Evolutionary conservation across 139 green algal genomes (phyloP), one percentile per base, ranked within the genome.

Genomic region (Axilococcus clingmanii): DNA sequence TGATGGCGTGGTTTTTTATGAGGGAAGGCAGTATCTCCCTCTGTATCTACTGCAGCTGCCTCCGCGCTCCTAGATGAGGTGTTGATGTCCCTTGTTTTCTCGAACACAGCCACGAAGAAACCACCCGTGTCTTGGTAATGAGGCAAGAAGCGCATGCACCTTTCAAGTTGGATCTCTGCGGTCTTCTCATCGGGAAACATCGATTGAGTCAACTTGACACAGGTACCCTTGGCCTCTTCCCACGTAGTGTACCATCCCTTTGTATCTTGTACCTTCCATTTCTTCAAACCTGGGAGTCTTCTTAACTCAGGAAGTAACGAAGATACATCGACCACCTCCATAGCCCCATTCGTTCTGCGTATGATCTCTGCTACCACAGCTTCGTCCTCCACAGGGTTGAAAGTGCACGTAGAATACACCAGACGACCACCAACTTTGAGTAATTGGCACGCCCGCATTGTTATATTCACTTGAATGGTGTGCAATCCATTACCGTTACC

Each of bases 361-460:
- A 86, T 44, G 40, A 95, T 52, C 71, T 93, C 85, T 4, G 91
- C 91, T 43, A 99, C 89, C 19, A 99, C 93, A 20, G 93, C 93
- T 77, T 99, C 93, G 56, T 99, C 76, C 74, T 99, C 93, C 5
- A 99, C 69, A 3, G 93, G 93, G 75, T 98, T 98, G 68, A 96
- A 86, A 2, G 89, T 91, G 77, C 91, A 98, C 19, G 91, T 98
- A 53, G 82, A 94, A 80, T 98, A 98, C 25, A 99, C 88, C 71
- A 99, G 74, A 40, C 80, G 75, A 0, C 93, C 93, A 25, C 93
- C 93, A 49, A 86, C 77, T 64, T 86, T 75, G 34, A 97, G 74
- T 59, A 97, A 66, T 45, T 79, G 48, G n/a, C 45, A 65, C 6
- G 72, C 83, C 32, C 87, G 75, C 68, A 94, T 58, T 7, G 86